Conservation (phyloP, 2,329 filamentous ascomycete species). For the Neoarthrinium moseri region DNA sequence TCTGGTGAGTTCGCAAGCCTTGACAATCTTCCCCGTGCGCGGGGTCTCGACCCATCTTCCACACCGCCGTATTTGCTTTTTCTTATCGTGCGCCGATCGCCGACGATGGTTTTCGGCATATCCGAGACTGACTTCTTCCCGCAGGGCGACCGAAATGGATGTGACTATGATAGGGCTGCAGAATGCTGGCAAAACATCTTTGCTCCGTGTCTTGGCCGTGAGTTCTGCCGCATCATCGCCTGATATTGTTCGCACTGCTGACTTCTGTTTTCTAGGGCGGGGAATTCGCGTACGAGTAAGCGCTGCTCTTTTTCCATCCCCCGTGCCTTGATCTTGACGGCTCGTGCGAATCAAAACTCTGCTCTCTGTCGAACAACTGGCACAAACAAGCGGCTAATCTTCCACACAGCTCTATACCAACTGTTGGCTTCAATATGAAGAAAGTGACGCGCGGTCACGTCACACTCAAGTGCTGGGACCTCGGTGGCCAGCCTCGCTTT, state of each 20-base stretch:
- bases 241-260: constrained; percentile 26
- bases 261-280: constrained; percentile 66
- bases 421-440: constrained; percentile 99
- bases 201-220: constrained; percentile 93
- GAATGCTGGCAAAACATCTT: constrained; percentile 95
- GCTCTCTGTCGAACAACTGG: no score
- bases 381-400: constrained; percentile 26
- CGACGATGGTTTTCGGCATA: no score
- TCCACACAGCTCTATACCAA: constrained; percentile 85
- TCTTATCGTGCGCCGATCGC: neutral
- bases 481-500: constrained; percentile 94
- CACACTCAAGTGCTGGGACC: constrained; percentile 98
- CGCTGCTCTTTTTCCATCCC: constrained; percentile 26
- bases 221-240: constrained; percentile 36
- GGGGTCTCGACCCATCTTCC: constrained; percentile 24
- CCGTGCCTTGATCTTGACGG: no score
- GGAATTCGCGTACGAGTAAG: constrained; percentile 98
- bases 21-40: constrained; percentile 21
- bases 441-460: constrained; percentile 97
- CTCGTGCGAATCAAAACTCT: no score
- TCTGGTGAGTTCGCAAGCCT: constrained; percentile 68
- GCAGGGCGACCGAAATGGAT: constrained; percentile 98
- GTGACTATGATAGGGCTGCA: constrained; percentile 98
- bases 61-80: constrained; percentile 17
- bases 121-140: no score